Percentiles rank a stretch among this genome's conserved stretches.
Evolutionary conservation across 2,329 filamentous ascomycete species (phyloP).

Genomic region (Paracorniculantispora psalliotae): DNA sequence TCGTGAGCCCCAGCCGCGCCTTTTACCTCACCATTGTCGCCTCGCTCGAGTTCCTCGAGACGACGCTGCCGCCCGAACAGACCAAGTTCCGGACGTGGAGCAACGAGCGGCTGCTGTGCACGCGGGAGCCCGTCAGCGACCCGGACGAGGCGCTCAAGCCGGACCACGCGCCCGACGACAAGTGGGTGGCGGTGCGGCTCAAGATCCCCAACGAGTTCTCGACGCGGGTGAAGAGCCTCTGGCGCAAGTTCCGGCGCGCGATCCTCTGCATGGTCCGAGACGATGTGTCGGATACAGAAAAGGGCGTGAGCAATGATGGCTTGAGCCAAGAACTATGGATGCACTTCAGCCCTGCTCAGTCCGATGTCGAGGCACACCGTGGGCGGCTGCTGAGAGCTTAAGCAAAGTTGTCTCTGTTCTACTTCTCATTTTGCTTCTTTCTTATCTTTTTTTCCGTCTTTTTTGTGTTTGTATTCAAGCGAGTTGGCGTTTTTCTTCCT

Average conservation of each 20-base stretch:
- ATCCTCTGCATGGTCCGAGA: conserved; percentile 13
- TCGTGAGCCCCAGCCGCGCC: conserved; percentile 57
- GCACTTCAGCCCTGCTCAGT: conserved; percentile 25
- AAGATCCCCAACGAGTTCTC: conserved; percentile 55
- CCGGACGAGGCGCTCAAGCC: conserved; percentile 41
- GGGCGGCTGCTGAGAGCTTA: conserved; percentile 2
- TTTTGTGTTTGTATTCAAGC: neutral
- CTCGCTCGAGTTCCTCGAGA: conserved; percentile 56
- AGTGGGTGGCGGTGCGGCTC: conserved; percentile 53
- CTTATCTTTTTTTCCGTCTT: neutral
- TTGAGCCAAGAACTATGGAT: conserved; percentile 30
- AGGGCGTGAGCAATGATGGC: neutral
- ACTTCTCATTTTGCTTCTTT: neutral
- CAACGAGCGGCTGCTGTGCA: conserved; percentile 45
- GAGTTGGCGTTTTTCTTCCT: no score
- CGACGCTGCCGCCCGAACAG: conserved; percentile 44
- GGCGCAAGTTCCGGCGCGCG: conserved; percentile 31
- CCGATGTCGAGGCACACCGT: conserved; percentile 20
- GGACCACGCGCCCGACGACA: conserved; percentile 51
- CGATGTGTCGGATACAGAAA: neutral
- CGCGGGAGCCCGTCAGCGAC: conserved; percentile 31
- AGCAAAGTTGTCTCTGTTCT: neutral
- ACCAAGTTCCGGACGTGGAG: conserved; percentile 47
- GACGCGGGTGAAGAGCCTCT: conserved; percentile 40
- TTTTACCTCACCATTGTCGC: conserved; percentile 60